Percentiles rank a stretch among this genome's conserved stretches.
Evolutionary conservation across 2,329 filamentous ascomycete genomes (phyloP).

Genomic region (Ascochyta fabae): DNA sequence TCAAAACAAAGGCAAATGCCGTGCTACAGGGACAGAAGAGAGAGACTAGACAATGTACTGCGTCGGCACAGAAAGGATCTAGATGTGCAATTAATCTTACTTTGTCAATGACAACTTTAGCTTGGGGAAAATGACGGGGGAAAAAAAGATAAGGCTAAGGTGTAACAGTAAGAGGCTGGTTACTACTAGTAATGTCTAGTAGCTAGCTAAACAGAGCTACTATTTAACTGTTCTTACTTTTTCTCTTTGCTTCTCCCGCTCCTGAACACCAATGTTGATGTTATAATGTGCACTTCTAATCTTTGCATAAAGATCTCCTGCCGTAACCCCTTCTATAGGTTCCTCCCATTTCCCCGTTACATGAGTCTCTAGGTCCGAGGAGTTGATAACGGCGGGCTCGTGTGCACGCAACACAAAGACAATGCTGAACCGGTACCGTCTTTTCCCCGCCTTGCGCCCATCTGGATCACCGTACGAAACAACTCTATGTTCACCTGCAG

Average conservation of each 20-base stretch:
- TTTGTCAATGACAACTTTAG: no score
- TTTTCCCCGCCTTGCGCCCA: background rate
- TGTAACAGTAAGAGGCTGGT: no score
- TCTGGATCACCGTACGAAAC: slow-evolving; percentile 37
- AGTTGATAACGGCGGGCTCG: slow-evolving; percentile 35
- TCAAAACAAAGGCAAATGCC: background rate
- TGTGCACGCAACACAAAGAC: slow-evolving; percentile 48
- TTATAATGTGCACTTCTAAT: slow-evolving; percentile 45
- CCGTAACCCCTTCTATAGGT: slow-evolving; percentile 35
- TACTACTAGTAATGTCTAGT: no score
- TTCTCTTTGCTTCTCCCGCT: slow-evolving; percentile 42
- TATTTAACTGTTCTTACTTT: slow-evolving; percentile 3
- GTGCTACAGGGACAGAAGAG: background rate
- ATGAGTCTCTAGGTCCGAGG: slow-evolving; percentile 32
- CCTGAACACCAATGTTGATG: slow-evolving; percentile 43
- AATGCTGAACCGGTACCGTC: slow-evolving; percentile 43
- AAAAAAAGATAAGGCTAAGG: no score
- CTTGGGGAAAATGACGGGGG: no score
- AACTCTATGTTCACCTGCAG: slow-evolving; percentile 45
- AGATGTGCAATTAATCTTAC: no score
- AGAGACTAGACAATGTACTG: no score
- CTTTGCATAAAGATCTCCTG: slow-evolving; percentile 40
- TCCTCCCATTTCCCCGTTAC: slow-evolving; percentile 40
- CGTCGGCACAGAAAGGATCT: no score
- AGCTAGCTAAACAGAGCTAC: no score